Percentiles rank a stretch among this genome's conserved stretches.
Evolutionary conservation across 176 grass and related monocot species (phyloP).

Genomic region (Oryza nivara): DNA sequence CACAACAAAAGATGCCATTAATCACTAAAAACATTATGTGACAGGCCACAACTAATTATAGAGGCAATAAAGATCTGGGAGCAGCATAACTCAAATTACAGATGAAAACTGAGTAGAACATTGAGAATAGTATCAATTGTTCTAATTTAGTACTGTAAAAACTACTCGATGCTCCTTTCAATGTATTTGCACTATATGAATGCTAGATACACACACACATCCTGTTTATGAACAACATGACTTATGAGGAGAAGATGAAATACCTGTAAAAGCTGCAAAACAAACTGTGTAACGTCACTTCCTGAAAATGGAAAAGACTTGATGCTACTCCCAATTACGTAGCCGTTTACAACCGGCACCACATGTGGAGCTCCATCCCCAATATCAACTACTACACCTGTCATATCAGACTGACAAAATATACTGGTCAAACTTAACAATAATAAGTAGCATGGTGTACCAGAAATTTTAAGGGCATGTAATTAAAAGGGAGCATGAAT

Average conservation of each 20-base stretch:
- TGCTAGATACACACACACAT: neutral
- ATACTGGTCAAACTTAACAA: constrained; percentile 60
- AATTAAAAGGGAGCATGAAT: neutral
- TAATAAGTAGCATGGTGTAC: constrained; percentile 27
- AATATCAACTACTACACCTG: constrained; percentile 98
- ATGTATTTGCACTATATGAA: constrained; percentile 30
- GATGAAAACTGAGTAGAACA: neutral
- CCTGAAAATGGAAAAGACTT: constrained; percentile 91
- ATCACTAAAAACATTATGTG: constrained; percentile 20
- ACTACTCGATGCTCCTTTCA: constrained; percentile 5
- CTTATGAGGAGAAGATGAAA: constrained; percentile 20
- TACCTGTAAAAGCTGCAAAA: constrained; percentile 96
- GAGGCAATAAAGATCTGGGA: constrained; percentile 14
- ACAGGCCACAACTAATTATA: constrained; percentile 24
- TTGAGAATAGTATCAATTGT: constrained; percentile 5
- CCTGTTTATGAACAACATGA: constrained; percentile 29
- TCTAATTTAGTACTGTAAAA: constrained; percentile 13
- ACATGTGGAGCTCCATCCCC: constrained; percentile 88
- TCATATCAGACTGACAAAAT: constrained; percentile 96
- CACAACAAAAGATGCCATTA: constrained; percentile 40
- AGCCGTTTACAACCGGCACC: constrained; percentile 95
- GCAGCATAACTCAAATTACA: constrained; percentile 21
- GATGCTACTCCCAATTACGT: constrained; percentile 98
- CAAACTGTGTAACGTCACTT: constrained; percentile 79
- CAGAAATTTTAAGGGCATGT: constrained; percentile 3